These are phyloP conservation scores for Leucosporidium creatinivorum DNA, from an alignment of 768 basidiomycete genomes.

Conservation along the genomic window DNA sequence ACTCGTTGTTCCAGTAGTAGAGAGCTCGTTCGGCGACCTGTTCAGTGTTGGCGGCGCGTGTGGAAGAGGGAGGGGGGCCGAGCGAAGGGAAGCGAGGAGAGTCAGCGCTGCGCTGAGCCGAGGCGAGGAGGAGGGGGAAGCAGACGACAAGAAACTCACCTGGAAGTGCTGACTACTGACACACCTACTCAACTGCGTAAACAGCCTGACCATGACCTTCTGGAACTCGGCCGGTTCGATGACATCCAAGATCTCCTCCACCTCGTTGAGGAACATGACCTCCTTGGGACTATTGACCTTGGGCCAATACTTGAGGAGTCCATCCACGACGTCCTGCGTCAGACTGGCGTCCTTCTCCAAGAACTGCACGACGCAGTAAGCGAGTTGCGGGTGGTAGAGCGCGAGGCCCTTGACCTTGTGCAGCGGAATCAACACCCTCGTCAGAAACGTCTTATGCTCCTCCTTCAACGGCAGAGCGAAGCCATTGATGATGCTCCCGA, in stretches of 20 bases:
- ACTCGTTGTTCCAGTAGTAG: slow-evolving; percentile 99
- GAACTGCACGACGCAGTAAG: slow-evolving; percentile 98
- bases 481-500: slow-evolving; percentile 99
- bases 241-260: slow-evolving; percentile 97
- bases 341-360: slow-evolving; percentile 87
- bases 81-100: background rate
- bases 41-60: too few species aligned
- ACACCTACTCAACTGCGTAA: slow-evolving; percentile 89
- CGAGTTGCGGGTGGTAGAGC: slow-evolving; percentile 96
- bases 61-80: background rate
- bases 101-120: background rate
- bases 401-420: slow-evolving; percentile 97
- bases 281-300: slow-evolving; percentile 99
- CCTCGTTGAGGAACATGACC: slow-evolving; percentile 99
- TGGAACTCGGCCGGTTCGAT: slow-evolving; percentile 93
- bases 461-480: slow-evolving; percentile 97
- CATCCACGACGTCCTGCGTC: slow-evolving; percentile 92
- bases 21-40: slow-evolving; percentile 88
- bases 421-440: slow-evolving; percentile 83
- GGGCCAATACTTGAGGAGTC: slow-evolving; percentile 95
- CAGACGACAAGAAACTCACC: slow-evolving; percentile 37
- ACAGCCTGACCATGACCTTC: slow-evolving; percentile 86
- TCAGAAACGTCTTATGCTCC: slow-evolving; percentile 96
- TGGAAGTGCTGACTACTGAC: slow-evolving; percentile 99
- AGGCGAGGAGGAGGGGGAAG: background rate